phyloP scores from a whole-genome alignment of 139 green algal species.

The Trebouxia sp. region DNA sequence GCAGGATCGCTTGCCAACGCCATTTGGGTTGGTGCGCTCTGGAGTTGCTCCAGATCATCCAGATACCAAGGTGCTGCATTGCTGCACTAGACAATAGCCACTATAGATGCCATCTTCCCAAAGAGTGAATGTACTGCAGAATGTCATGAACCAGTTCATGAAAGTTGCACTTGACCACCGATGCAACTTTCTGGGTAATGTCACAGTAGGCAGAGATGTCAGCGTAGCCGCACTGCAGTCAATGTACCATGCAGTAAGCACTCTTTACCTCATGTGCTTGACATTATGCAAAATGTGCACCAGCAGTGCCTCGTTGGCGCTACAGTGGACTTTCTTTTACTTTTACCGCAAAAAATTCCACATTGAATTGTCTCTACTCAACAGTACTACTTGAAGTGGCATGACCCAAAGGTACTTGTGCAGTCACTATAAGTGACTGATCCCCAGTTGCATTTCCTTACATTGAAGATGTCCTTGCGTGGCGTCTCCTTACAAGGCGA shows the following conservation, averaged over 20 bases:
- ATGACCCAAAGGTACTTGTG: no score
- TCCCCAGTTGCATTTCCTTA: no score
- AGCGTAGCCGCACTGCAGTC: conserved; percentile 66
- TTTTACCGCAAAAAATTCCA: no score
- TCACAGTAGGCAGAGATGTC: conserved; percentile 73
- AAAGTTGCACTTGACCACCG: conserved; percentile 53
- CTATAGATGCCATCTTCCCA: neutral
- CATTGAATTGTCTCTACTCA: neutral
- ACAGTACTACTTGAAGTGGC: neutral
- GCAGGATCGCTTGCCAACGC: conserved; percentile 85
- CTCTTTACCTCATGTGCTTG: no score
- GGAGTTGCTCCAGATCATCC: conserved; percentile 96
- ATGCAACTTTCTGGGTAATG: conserved; percentile 84
- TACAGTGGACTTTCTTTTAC: no score
- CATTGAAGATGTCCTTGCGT: no score
- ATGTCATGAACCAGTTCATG: conserved; percentile 90
- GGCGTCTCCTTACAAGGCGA: no score
- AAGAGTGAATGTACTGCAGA: conserved; percentile 54
- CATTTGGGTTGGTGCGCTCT: conserved; percentile 93
- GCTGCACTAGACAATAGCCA: neutral
- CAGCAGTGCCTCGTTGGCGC: no score
- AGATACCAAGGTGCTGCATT: conserved; percentile 82
- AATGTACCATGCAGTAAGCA: conserved; percentile 75
- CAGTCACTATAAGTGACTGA: no score
- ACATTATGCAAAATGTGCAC: no score